Percentiles rank a stretch among this genome's conserved stretches.
These are phyloP conservation scores for Colletotrichum sublineola DNA, from an alignment of 2,329 filamentous ascomycete species.

Conservation along the genomic window DNA sequence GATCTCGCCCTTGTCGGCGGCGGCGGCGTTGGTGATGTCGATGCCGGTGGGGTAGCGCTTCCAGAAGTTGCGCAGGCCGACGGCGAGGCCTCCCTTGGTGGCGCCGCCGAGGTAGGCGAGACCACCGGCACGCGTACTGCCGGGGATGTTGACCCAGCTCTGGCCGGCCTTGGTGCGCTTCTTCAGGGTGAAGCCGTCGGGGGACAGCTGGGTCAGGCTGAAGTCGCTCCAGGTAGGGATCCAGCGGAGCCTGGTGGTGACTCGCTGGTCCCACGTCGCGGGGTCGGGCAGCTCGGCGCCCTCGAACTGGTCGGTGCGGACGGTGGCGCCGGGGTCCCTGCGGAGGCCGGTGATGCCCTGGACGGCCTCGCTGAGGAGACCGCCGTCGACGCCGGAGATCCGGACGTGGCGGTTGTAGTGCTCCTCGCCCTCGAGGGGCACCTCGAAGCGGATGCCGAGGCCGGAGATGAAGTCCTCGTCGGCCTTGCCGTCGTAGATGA, in stretches of 20 bases:
- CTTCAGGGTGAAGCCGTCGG: constrained; percentile 71
- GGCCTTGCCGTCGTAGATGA: constrained; percentile 67
- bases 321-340: constrained; percentile 63
- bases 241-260: constrained; percentile 64
- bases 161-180: constrained; percentile 71
- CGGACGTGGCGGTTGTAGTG: constrained; percentile 71
- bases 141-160: constrained; percentile 70
- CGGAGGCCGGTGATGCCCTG: constrained; percentile 72
- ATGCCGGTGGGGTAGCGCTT: constrained; percentile 71
- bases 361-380: constrained; percentile 69
- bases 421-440: constrained; percentile 66
- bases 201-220: constrained; percentile 67
- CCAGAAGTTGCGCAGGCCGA: constrained; percentile 73
- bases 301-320: constrained; percentile 64
- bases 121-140: constrained; percentile 67
- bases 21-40: constrained; percentile 65
- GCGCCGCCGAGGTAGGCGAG: constrained; percentile 71
- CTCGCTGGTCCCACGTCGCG: constrained; percentile 60
- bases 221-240: constrained; percentile 72
- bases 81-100: constrained; percentile 67
- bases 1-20: constrained; percentile 62
- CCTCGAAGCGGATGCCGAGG: constrained; percentile 67
- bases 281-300: constrained; percentile 59
- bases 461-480: constrained; percentile 65
- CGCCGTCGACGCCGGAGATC: constrained; percentile 67